Conservation (phyloP, 2,329 filamentous ascomycete genomes). For the Colletotrichum sp. region DNA sequence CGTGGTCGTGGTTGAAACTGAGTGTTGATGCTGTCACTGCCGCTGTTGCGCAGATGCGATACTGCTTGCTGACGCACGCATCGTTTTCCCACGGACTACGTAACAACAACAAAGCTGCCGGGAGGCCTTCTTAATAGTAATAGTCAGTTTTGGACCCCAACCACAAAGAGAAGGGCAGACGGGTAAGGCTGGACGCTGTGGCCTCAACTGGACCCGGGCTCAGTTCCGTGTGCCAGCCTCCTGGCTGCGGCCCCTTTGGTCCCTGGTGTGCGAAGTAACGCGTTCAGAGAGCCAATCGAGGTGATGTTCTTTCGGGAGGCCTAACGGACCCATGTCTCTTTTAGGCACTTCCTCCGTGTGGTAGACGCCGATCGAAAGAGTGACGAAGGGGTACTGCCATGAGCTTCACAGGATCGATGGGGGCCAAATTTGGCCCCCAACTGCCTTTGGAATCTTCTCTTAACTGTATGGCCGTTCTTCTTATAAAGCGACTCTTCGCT, state of each 20-base stretch:
- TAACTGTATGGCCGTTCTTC: neutral
- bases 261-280: neutral
- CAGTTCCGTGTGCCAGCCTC: neutral
- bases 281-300: neutral
- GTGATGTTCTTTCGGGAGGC: neutral
- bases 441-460: neutral
- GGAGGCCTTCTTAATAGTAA: neutral
- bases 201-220: neutral
- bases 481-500: neutral
- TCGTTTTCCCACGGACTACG: neutral
- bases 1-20: neutral
- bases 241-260: neutral
- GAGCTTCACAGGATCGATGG: neutral
- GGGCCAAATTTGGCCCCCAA: slow-evolving; percentile 9
- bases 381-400: neutral
- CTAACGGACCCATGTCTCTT: neutral
- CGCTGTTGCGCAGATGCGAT: neutral
- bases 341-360: neutral
- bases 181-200: slow-evolving; percentile 5
- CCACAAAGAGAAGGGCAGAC: neutral
- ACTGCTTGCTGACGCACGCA: neutral
- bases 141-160: neutral
- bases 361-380: neutral
- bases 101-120: neutral
- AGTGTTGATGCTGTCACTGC: neutral